phyloP scores from a whole-genome alignment of 805 yeast species.

The Nakazawaea peltata region DNA sequence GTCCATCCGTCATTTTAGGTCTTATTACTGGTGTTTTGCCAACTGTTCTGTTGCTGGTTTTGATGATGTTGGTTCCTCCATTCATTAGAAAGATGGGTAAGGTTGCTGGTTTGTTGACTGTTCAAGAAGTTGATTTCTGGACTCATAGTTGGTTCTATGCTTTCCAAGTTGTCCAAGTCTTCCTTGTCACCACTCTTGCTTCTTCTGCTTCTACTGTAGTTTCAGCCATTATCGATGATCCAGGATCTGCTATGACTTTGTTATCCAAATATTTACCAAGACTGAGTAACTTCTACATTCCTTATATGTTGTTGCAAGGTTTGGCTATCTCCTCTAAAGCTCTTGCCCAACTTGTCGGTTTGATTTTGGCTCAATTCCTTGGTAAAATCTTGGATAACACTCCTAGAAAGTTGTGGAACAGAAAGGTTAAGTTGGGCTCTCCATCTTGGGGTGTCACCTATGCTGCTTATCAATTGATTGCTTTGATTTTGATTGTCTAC shows the following conservation, averaged over 20 bases:
- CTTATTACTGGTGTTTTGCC: constrained; percentile 85
- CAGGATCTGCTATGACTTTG: constrained; percentile 63
- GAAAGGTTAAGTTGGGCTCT: constrained; percentile 53
- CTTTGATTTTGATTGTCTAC: constrained; percentile 66
- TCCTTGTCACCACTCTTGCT: constrained; percentile 74
- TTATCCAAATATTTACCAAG: constrained; percentile 76
- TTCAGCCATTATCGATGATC: constrained; percentile 57
- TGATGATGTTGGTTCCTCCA: constrained; percentile 84
- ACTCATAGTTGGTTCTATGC: constrained; percentile 87
- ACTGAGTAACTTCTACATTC: constrained; percentile 84
- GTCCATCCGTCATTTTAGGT: constrained; percentile 71
- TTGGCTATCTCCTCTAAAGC: constrained; percentile 69
- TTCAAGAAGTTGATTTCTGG: constrained; percentile 67
- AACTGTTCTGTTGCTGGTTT: constrained; percentile 65
- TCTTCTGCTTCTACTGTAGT: constrained; percentile 81
- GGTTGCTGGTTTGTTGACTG: constrained; percentile 62
- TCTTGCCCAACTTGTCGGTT: constrained; percentile 64
- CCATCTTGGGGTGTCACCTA: constrained; percentile 80
- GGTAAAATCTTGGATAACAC: constrained; percentile 73
- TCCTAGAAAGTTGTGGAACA: constrained; percentile 87
- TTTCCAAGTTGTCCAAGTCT: constrained; percentile 86
- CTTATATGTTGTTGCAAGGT: constrained; percentile 78
- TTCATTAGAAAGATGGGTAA: constrained; percentile 73
- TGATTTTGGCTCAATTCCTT: constrained; percentile 63
- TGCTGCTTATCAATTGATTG: constrained; percentile 70